Conservation (phyloP, 2,329 filamentous ascomycete genomes). For the Fusarium annulatum region DNA sequence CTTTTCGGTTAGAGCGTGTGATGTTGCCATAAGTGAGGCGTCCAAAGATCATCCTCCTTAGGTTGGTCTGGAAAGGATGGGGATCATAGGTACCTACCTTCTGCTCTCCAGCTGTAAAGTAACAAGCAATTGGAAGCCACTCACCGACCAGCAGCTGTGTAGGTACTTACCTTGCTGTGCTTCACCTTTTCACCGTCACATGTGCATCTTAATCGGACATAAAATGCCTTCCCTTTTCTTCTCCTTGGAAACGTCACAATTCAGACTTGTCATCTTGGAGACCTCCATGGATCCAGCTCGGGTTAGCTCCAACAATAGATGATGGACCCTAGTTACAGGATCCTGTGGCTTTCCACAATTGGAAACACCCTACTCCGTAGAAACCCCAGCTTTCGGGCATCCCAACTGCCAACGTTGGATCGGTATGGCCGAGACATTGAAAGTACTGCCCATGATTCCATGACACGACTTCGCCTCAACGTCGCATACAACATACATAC, state of each 20-base stretch:
- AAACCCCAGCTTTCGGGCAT: constrained; percentile 31
- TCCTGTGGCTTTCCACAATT: constrained; percentile 25
- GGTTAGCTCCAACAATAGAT: constrained; percentile 9
- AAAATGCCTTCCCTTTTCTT: constrained; percentile 2
- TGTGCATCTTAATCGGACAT: not conserved
- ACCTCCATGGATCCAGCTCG: constrained; percentile 10
- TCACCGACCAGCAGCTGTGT: not conserved
- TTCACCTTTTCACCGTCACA: constrained; percentile 16
- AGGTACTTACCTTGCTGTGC: not conserved
- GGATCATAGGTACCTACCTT: not conserved
- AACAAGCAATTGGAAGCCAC: constrained; percentile 1
- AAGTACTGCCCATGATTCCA: constrained; percentile 2
- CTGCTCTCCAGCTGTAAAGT: not conserved
- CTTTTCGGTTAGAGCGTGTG: constrained; percentile 11
- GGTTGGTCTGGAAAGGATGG: not conserved
- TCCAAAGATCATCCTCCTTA: not conserved
- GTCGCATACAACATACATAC: constrained; percentile 21
- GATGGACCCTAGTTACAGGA: constrained; percentile 10
- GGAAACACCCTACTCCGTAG: constrained; percentile 9
- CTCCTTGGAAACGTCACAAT: constrained; percentile 32
- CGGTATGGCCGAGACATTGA: constrained; percentile 10
- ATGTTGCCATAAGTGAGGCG: constrained; percentile 1
- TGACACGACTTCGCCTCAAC: constrained; percentile 20
- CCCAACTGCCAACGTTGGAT: constrained; percentile 4
- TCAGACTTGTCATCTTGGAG: constrained; percentile 23